Evolutionary conservation across 202 grass and related monocot genomes (phyloP).

Genomic region (Schoenoplectus tabernaemontani): DNA sequence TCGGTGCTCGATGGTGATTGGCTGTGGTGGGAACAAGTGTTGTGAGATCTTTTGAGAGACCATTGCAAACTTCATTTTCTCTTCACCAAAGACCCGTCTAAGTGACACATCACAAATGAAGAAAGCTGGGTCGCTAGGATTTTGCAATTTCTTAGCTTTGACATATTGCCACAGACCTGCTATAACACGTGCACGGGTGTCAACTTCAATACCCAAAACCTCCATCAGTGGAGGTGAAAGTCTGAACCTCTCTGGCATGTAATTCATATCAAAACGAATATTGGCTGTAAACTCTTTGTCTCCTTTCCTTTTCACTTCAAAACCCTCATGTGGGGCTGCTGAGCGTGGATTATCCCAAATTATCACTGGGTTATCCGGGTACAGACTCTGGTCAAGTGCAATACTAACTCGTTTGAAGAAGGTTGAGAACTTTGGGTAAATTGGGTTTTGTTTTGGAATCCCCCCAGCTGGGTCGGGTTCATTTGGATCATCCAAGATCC

Average conservation of each 20-base stretch:
- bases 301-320: constrained; percentile 87
- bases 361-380: constrained; percentile 60
- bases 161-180: constrained; percentile 91
- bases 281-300: constrained; percentile 71
- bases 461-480: constrained; percentile 59
- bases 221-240: constrained; percentile 73
- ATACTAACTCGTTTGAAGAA: constrained; percentile 86
- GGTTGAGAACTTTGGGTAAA: constrained; percentile 77
- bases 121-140: constrained; percentile 67
- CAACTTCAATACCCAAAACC: constrained; percentile 80
- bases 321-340: constrained; percentile 59
- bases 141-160: constrained; percentile 90
- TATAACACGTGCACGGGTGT: constrained; percentile 70
- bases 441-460: constrained; percentile 66
- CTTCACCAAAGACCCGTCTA: constrained; percentile 82
- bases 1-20: constrained; percentile 80
- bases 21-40: constrained; percentile 48
- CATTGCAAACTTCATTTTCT: constrained; percentile 82
- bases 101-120: constrained; percentile 56
- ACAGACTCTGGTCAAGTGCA: constrained; percentile 49
- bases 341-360: constrained; percentile 69
- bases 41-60: constrained; percentile 85
- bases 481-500: constrained; percentile 64
- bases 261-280: constrained; percentile 82
- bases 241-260: constrained; percentile 80